Evolutionary conservation across 2,329 filamentous ascomycete species (phyloP), one percentile per base, ranked within the genome.

Genomic region (Neofusicoccum cordaticola): DNA sequence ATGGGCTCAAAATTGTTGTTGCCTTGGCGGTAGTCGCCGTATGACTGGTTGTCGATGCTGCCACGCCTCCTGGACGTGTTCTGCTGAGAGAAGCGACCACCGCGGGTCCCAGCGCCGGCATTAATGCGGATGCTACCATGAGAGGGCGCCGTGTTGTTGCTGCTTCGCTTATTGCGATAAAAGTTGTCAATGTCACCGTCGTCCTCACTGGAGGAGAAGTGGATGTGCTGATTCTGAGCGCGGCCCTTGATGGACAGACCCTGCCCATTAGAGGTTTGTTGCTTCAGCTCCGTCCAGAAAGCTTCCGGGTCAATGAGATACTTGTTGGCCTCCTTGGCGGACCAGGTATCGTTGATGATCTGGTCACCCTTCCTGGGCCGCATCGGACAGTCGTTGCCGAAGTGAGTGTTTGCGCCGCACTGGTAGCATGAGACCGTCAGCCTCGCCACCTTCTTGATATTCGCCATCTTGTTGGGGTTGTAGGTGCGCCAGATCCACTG

Each of bases 401-500:
- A 88, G 72, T 90, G 87, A 6, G 80, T 80, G 34, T 76, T 70
- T 13, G 72, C 73, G 31, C 86, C 87, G 69, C 87, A 90, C 41
- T 72, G 73, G 65, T 85, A 86, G 74, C 87, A 89, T 62, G 80
- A 83, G 0, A 80, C 75, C 0, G 80, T 79, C 19, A 89, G 79
- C 35, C 74, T 73, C 56, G 75, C 76, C 44, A 88, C 85, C 66
- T 80, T 85, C 65, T 77, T 79, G 56, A 81, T 75, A 13, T 60
- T 56, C 8, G 51, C 9, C 5, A 66, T 19, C 37, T 74, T 74
- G 15, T 75, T 71, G 9, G 75, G 69, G 13, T 77, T 73, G 71
- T 84, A 88, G 17, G 81, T 86, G 65, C 83, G 80, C 87, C 87
- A 91, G 27, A 88, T 77, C 53, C 82, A 78, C 62, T 84, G 82